Percentiles rank a stretch among this genome's conserved stretches.
Conservation (phyloP, 1,139 yeast genomes). For the Yamadazyma pseudoaaseri region DNA sequence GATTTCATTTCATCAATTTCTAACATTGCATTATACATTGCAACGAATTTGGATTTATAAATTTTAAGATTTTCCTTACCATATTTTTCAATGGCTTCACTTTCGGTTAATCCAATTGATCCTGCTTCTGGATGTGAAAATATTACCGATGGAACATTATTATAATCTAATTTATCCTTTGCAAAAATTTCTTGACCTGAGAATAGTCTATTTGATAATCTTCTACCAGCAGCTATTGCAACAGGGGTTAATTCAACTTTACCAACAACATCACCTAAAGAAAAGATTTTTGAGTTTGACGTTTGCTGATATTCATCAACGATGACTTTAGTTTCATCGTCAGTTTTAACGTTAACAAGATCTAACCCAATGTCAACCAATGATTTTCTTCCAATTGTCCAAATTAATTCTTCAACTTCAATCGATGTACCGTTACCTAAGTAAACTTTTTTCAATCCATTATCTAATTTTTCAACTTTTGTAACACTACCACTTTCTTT, state of each 20-base stretch:
- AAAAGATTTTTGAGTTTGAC: constrained; percentile 65
- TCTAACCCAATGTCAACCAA: constrained; percentile 74
- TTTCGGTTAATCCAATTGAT: constrained; percentile 81
- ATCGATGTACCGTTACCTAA: constrained; percentile 54
- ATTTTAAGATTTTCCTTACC: constrained; percentile 81
- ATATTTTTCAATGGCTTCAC: constrained; percentile 70
- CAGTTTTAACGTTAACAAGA: constrained; percentile 65
- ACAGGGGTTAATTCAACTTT: constrained; percentile 94
- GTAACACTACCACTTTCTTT: constrained; percentile 58
- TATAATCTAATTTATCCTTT: constrained; percentile 74
- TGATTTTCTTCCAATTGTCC: constrained; percentile 94
- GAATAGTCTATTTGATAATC: constrained; percentile 83
- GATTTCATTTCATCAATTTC: constrained; percentile 65
- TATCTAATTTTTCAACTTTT: constrained; percentile 56
- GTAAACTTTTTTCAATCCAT: constrained; percentile 62
- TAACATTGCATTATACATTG: constrained; percentile 91
- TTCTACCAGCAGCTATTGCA: constrained; percentile 98
- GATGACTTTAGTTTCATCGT: constrained; percentile 56
- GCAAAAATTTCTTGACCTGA: constrained; percentile 69
- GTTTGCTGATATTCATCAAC: constrained; percentile 91
- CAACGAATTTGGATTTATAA: constrained; percentile 78
- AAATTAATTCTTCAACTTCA: constrained; percentile 77
- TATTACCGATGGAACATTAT: constrained; percentile 84
- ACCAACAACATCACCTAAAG: constrained; percentile 93
- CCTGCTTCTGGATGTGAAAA: constrained; percentile 99